Conservation (phyloP, 768 basidiomycete genomes). For the Amyloporia xantha region DNA sequence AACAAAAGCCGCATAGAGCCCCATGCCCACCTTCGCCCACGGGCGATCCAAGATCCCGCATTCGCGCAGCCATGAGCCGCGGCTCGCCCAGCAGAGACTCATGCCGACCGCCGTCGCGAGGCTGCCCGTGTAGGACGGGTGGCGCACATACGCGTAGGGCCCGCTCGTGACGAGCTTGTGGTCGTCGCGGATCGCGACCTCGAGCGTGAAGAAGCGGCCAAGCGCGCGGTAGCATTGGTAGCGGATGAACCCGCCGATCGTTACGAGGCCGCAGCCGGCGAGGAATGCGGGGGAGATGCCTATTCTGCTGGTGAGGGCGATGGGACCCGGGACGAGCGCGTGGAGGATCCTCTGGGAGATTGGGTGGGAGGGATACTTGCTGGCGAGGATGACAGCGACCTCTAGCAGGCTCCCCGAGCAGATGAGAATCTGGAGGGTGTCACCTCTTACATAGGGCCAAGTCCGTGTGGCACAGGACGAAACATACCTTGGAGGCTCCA, state of each 20-base stretch:
- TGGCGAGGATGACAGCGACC: background rate
- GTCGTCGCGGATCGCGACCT: conserved; percentile 9
- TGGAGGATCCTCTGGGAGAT: background rate
- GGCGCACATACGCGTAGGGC: conserved; percentile 17
- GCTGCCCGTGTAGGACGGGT: conserved; percentile 15
- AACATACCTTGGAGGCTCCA: too few species aligned
- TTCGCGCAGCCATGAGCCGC: conserved; percentile 4
- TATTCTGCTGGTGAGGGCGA: background rate
- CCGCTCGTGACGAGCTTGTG: conserved; percentile 17
- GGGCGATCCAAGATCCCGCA: conserved; percentile 4
- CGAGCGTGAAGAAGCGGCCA: conserved; percentile 15
- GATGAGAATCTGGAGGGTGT: too few species aligned
- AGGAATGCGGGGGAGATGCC: conserved; percentile 10
- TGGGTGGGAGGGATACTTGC: background rate
- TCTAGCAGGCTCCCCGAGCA: too few species aligned
- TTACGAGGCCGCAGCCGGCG: conserved; percentile 9
- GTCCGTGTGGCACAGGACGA: too few species aligned
- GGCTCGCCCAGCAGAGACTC: background rate
- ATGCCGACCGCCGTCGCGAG: background rate
- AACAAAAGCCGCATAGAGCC: background rate
- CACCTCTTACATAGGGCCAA: too few species aligned
- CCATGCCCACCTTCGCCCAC: background rate
- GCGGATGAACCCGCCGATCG: conserved; percentile 9
- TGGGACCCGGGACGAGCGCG: background rate
- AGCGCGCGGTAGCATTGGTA: too few species aligned